Conservation (phyloP, 768 basidiomycete genomes). For the Boletellus emodensis region DNA sequence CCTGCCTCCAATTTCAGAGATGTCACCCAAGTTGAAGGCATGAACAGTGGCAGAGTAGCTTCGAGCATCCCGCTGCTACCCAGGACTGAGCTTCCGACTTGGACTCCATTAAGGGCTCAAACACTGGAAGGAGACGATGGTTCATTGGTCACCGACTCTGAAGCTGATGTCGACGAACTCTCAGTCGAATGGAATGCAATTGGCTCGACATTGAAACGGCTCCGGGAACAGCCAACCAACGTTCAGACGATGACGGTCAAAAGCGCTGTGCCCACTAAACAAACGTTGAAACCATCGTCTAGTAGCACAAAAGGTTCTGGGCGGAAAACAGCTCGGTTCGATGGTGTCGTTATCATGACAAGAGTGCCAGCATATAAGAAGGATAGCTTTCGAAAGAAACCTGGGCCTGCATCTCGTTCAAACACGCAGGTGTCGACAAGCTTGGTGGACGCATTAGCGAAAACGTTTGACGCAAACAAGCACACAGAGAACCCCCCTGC, state of each 20-base stretch:
- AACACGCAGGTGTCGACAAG: neutral
- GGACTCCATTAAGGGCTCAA: slow-evolving; percentile 13
- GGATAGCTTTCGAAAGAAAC: neutral
- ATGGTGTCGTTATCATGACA: slow-evolving; percentile 21
- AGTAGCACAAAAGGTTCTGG: neutral
- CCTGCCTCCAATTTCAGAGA: slow-evolving; percentile 3
- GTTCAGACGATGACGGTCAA: neutral
- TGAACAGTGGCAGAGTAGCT: neutral
- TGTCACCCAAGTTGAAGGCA: neutral
- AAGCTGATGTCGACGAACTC: slow-evolving; percentile 6
- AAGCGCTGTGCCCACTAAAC: neutral
- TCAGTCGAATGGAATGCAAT: neutral
- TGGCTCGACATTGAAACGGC: neutral
- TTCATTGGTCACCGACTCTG: slow-evolving; percentile 3
- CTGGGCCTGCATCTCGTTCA: neutral
- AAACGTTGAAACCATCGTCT: neutral
- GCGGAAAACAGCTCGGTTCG: slow-evolving; percentile 20
- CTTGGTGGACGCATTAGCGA: slow-evolving; percentile 23
- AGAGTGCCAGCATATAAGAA: slow-evolving; percentile 3
- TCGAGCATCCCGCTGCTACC: neutral
- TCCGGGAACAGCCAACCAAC: neutral
- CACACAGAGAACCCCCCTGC: neutral
- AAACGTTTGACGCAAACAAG: slow-evolving; percentile 27
- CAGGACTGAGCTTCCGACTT: slow-evolving; percentile 20
- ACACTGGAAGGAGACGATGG: neutral